These are phyloP conservation scores for Akebia trifoliata DNA, from an alignment of 164 flowering plant genomes.

Conservation along the genomic window DNA sequence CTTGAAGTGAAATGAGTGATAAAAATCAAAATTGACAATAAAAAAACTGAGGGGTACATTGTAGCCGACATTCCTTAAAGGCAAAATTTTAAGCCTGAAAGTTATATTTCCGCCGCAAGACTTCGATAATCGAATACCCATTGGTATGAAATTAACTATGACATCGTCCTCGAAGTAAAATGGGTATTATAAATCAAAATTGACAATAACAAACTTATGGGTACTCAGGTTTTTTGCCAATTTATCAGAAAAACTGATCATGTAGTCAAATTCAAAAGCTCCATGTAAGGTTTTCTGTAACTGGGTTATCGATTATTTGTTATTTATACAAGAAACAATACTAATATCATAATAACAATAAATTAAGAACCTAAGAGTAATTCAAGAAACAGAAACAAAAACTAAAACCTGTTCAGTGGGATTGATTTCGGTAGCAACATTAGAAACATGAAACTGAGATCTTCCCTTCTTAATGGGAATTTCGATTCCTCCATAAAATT, in stretches of 20 bases:
- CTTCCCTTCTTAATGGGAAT: conserved; percentile 41
- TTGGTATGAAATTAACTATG: background rate
- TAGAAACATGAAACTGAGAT: conserved; percentile 43
- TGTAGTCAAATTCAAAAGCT: background rate
- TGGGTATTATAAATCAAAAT: background rate
- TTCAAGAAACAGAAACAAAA: background rate
- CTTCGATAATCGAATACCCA: background rate
- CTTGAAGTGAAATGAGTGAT: no score
- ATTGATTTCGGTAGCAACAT: conserved; percentile 74
- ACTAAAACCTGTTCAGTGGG: conserved; percentile 51
- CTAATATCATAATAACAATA: background rate
- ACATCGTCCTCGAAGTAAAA: no score
- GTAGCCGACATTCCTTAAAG: conserved; percentile 60
- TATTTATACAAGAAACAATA: background rate
- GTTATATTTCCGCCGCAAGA: no score
- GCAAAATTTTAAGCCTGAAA: conserved; percentile 53
- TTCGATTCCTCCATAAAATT: conserved; percentile 45
- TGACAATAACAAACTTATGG: background rate
- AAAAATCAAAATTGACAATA: background rate
- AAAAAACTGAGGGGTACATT: background rate
- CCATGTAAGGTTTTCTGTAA: background rate
- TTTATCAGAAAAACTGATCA: background rate
- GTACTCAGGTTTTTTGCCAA: background rate
- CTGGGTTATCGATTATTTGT: background rate
- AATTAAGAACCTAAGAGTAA: background rate